Evolutionary conservation across 2,329 filamentous ascomycete genomes (phyloP), one percentile per base, ranked within the genome.

Genomic region (Ceratocystis harringtonii): DNA sequence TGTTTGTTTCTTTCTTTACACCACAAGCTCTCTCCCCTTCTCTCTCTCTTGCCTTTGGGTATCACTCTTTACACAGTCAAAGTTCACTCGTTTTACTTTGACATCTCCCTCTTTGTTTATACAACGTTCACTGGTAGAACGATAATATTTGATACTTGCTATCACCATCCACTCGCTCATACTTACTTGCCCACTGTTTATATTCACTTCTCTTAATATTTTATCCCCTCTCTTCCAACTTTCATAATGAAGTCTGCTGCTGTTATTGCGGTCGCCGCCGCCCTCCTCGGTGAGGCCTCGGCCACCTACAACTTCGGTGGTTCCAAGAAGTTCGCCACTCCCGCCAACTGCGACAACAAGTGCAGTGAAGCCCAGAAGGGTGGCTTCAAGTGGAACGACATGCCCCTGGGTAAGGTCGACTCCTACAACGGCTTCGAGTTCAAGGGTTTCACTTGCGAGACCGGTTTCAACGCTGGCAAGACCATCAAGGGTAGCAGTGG

Each of bases 391-490:
- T 96, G 88, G 83, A 75, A 75, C 30, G 81, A 82, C 69, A 80
- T 95, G 28, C 70, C 74, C 69, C 69, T 76, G 44, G 90, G 89
- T 57, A 71, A 73, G 17, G 85, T 95, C 76, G 75, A 74, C 69
- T 76, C 74, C 70, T 95, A 90, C 74, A 83, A 83, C 63, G 88
- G 84, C 72, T 90, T 92, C 75, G 76, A 80, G 68, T 92, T 91
- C 79, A 81, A 77, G 61, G 89, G 88, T 71, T 94, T 86, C 78
- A 78, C 77, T 63, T 95, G 89, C 78, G 79, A 83, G 72, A 43
- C 17, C 22, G 32, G 64, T 41, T 63, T 57, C 44, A 82, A 85
- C 74, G 76, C 81, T 70, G 75, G 78, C 70, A 75, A 77, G 71
- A 87, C 87, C 78, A 86, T 89, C 71, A 77, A 78, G 69, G 85